Evolutionary conservation across 208 protist genomes (phyloP), one percentile per base, ranked within the genome.

Genomic region (Leishmania guyanensis): DNA sequence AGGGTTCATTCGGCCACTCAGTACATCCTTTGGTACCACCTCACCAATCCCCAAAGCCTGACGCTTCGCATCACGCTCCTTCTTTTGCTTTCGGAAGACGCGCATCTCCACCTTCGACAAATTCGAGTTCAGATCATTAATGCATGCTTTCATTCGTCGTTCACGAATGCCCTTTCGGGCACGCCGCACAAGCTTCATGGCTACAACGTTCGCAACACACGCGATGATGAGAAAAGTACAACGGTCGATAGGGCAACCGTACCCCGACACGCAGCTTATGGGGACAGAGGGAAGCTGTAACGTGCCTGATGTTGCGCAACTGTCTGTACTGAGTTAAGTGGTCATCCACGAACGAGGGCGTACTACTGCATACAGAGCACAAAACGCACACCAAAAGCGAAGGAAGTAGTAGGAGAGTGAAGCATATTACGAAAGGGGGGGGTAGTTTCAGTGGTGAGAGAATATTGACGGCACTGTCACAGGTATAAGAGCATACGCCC

Each of bases 101-200:
- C 90, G 84, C 86, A 91, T 91, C 78, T 97, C 94, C 51, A 97
- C 93, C 85, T 96, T 96, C 20, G 91, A 87, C 3, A 96, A 79
- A 74, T 97, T 97, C 17, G 89, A 56, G 70, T 79, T 94, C 4
- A 97, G 86, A 69, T 97, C 94, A 72, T 92, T 95, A 66, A 96
- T 86, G 85, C 93, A 97, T 56, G 89, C 92, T 83, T 93, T 94
- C 94, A 97, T 97, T 29, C 93, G 91, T 46, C 94, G 87, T 81
- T 97, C 93, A 26, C 89, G 88, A 78, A 97, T 95, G 80, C 92
- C 96, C 88, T 97, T 97, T 26, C 94, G 85, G 46, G 94, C 94
- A 36, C 94, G 86, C 5, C 94, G 86, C 26, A 97, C 94, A 4
- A 97, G 84, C 83, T 95, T 97, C 94, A 97, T 97, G 78, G 80